phyloP scores from a whole-genome alignment of 441 rosid species.

The Adansonia madagascariensis region DNA sequence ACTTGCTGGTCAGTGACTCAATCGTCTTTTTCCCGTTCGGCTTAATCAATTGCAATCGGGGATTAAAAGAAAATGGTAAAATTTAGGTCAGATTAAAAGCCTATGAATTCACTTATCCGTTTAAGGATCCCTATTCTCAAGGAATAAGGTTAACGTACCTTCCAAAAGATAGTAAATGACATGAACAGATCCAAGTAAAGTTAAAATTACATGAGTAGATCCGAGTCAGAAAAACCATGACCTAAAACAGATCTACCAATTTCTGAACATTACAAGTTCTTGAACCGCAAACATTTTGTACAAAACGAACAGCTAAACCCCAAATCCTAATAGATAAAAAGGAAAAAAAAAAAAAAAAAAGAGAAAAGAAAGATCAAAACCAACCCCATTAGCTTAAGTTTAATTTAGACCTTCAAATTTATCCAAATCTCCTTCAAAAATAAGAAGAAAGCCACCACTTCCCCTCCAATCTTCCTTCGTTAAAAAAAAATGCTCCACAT shows the following conservation, averaged over 20 bases:
- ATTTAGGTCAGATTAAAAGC: background rate
- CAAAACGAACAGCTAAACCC: constrained; percentile 44
- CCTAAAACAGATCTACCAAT: constrained; percentile 29
- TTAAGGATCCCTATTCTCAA: background rate
- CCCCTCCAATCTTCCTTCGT: constrained; percentile 19
- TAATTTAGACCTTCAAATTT: constrained; percentile 29
- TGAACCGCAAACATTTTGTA: constrained; percentile 53
- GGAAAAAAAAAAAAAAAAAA: constrained; percentile 10
- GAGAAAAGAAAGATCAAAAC: constrained; percentile 13
- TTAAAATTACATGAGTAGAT: constrained; percentile 27
- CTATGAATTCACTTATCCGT: background rate
- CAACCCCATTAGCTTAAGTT: constrained; percentile 25
- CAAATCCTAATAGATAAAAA: constrained; percentile 34
- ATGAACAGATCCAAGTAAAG: constrained; percentile 32
- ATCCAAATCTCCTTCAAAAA: constrained; percentile 28
- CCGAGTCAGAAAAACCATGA: constrained; percentile 25
- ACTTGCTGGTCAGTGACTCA: background rate
- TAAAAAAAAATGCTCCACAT: constrained; percentile 13
- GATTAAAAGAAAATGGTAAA: no score
- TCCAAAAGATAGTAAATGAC: background rate
- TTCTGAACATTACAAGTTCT: constrained; percentile 29
- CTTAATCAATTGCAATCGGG: background rate
- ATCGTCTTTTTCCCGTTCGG: background rate
- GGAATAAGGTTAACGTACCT: background rate
- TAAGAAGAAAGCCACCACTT: constrained; percentile 26